Percentiles rank a stretch among this genome's conserved stretches.
Conservation (phyloP, 176 grass and related monocot genomes). For the Echinochloa phyllopogon region DNA sequence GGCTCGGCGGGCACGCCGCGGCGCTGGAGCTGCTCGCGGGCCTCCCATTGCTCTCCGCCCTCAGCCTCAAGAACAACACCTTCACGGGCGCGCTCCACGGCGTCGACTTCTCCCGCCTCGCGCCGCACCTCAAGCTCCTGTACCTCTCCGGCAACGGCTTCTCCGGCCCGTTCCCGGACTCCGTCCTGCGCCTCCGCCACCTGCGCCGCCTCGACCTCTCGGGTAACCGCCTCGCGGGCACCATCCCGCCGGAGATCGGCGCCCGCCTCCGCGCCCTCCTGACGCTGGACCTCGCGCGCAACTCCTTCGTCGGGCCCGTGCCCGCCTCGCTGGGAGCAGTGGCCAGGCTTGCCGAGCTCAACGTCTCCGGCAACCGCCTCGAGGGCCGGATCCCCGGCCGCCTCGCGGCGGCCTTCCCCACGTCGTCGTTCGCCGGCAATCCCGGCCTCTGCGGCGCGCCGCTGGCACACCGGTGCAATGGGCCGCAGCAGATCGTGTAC, state of each 20-base stretch:
- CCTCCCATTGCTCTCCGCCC: conserved; percentile 61
- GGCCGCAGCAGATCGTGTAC: conserved; percentile 34
- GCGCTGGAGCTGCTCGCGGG: conserved; percentile 53
- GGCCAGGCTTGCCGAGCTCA: conserved; percentile 49
- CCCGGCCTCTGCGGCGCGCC: conserved; percentile 59
- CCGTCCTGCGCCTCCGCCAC: conserved; percentile 69
- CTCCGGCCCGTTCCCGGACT: conserved; percentile 67
- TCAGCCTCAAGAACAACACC: conserved; percentile 89
- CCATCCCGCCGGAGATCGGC: conserved; percentile 71
- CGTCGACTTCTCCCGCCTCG: conserved; percentile 62
- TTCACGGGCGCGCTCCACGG: conserved; percentile 55
- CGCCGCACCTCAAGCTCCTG: conserved; percentile 84
- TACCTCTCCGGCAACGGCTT: conserved; percentile 87
- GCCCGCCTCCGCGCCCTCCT: conserved; percentile 59
- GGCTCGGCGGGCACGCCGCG: conserved; percentile 54
- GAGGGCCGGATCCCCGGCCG: conserved; percentile 55
- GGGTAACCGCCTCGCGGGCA: conserved; percentile 53
- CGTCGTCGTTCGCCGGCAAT: conserved; percentile 68
- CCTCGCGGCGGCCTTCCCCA: conserved; percentile 57
- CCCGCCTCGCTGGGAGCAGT: conserved; percentile 61
- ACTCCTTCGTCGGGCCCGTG: conserved; percentile 56
- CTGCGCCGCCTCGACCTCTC: conserved; percentile 83
- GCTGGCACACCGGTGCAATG: conserved; percentile 43
- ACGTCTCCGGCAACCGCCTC: conserved; percentile 75
- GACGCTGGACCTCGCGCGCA: conserved; percentile 67